Conservation (phyloP, 257 asterid species). For the Solanum virginianum region DNA sequence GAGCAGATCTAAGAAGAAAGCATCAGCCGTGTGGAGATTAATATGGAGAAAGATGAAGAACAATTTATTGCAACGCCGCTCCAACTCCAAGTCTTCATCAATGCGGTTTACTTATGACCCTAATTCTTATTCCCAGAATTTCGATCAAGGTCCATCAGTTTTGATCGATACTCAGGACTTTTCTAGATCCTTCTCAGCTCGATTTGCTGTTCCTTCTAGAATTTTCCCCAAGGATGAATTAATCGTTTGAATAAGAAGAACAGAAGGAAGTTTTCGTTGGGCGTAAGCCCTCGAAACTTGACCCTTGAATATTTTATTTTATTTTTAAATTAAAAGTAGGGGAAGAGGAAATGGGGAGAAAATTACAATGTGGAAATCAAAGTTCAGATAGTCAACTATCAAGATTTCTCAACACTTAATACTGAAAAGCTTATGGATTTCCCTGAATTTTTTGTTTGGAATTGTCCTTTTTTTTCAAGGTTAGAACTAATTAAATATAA, state of each 20-base stretch:
- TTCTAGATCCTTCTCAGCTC: conserved; percentile 62
- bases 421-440: too few species aligned
- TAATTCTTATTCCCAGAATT: conserved; percentile 50
- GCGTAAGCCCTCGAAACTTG: background rate
- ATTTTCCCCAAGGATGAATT: conserved; percentile 38
- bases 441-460: background rate
- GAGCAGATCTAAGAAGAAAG: conserved; percentile 21
- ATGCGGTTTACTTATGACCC: conserved; percentile 58
- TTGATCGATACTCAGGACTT: conserved; percentile 34
- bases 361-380: too few species aligned
- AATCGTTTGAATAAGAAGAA: background rate
- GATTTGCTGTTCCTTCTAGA: conserved; percentile 56
- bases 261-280: too few species aligned
- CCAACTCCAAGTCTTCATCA: conserved; percentile 23
- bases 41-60: conserved; percentile 72
- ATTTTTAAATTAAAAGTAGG: too few species aligned
- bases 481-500: too few species aligned
- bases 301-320: too few species aligned
- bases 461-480: too few species aligned
- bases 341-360: too few species aligned
- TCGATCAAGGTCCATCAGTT: conserved; percentile 37
- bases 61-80: conserved; percentile 13
- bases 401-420: too few species aligned
- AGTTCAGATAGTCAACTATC: too few species aligned
- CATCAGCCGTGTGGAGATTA: conserved; percentile 29